Evolutionary conservation across 495 filamentous ascomycete species (phyloP).

Genomic region (Aspergillus kassunensis): DNA sequence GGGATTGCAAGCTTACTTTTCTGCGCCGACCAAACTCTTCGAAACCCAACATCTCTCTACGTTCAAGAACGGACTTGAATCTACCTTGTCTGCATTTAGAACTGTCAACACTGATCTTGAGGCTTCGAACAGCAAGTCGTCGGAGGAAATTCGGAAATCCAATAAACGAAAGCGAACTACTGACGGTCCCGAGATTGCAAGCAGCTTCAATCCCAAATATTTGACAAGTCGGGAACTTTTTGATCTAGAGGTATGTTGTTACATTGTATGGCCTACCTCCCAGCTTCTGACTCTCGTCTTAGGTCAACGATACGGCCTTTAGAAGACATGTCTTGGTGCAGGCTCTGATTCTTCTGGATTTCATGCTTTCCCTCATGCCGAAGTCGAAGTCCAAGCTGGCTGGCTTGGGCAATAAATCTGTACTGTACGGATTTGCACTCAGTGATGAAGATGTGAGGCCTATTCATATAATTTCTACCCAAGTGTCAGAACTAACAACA

Average conservation of each 20-base stretch:
- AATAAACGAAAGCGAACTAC: constrained; percentile 69
- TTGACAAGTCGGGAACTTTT: constrained; percentile 93
- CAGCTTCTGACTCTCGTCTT: constrained; percentile 3
- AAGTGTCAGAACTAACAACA: constrained; percentile 26
- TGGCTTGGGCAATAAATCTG: constrained; percentile 75
- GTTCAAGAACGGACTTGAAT: constrained; percentile 77
- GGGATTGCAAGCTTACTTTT: constrained; percentile 86
- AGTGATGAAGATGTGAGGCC: constrained; percentile 73
- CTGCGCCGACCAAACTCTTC: constrained; percentile 80
- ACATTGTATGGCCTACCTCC: background rate
- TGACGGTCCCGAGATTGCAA: constrained; percentile 59
- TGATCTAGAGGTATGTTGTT: constrained; percentile 73
- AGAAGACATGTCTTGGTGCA: constrained; percentile 91
- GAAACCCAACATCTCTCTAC: constrained; percentile 59
- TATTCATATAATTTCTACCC: constrained; percentile 14
- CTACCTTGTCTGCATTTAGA: constrained; percentile 75
- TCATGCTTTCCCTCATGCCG: constrained; percentile 82
- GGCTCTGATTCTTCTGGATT: constrained; percentile 88
- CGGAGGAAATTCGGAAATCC: constrained; percentile 58
- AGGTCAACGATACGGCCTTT: constrained; percentile 92
- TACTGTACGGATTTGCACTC: constrained; percentile 73
- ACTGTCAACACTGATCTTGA: constrained; percentile 68
- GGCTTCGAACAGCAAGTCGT: constrained; percentile 44
- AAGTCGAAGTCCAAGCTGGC: constrained; percentile 73
- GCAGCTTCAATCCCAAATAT: constrained; percentile 93